Evolutionary conservation across 306 rosid species (phyloP), one percentile per base, ranked within the genome.

Genomic region (Astragalus membranaceus): DNA sequence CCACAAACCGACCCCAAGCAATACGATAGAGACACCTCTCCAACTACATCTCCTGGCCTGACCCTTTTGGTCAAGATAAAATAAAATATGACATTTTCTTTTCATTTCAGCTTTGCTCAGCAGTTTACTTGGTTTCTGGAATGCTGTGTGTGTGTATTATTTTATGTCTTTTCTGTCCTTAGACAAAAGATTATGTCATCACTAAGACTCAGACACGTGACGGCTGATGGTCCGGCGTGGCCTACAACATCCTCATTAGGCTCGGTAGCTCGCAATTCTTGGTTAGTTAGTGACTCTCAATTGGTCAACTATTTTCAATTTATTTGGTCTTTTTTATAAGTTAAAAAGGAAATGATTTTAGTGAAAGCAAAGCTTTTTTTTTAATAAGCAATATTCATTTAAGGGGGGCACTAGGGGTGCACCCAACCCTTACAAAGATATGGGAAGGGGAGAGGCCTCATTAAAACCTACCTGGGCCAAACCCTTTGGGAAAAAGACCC

Each of bases 11-110:
- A 81, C 95, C 88, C 60, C 42, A 52, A 33, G 74, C 81, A 68
- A 74, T 84, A 87, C 92, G 94, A 87, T 15, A 63, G 84, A 3
- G 90, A 89, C 96, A 65, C 78, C 80, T 84, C 96, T 81, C 96
- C 96, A 81, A 85, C 86, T 83, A 83, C 86, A 42, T 15, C 49
- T 30, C 55, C 67, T 33, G 35, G 41, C 5, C 49, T 10, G 3
- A 3, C 4, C 3, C 30, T 26, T 26, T 26, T 10, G 15, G 66
- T 47, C 59, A 29, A 74, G 26, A 63, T 51, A 51, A 64, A 41
- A 52, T 64, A 51, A 62, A 64, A 41, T 51, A 13, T 26, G 17
- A 36, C 43, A 61, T 51, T 36, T 41, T 60, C 6, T 67, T 15
- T 14, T 49, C 26, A 49, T 13, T 49, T 14, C 53, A 48, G 42